Evolutionary conservation across 1,284 basidiomycete species (phyloP), one percentile per base, ranked within the genome.

Genomic region (Sporisorium graminicola): DNA sequence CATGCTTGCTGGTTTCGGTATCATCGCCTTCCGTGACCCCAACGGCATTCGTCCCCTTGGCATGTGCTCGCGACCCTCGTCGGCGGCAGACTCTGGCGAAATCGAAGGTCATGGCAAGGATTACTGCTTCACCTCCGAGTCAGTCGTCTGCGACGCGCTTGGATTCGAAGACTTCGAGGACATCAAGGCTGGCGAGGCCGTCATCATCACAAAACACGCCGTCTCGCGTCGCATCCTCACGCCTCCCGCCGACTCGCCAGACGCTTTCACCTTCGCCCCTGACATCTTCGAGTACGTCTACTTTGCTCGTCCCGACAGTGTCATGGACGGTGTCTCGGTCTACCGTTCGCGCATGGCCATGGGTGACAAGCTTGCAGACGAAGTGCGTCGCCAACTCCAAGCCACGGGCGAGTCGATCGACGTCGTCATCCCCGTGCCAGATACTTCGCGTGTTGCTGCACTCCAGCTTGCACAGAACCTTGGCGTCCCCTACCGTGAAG

Each of bases 261-360:
- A 73, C 24, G 69, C 67, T 6, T 77, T 77, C 64, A 16, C 74
- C 12, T 85, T 85, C 46, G 65, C 83, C 1, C 97, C 97, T n/a
- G 97, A 99, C 87, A 98, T 99, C 81, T 99, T 99, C 85, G 97
- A 99, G 89, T 98, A 91, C 83, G 96, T 99, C 75, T 99, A 99
- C 88, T 95, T 99, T 86, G 95, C 97, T 9, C 92, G 97, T 70
- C 97, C 96, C 2, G 97, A 99, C 88, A 97, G 94, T 20, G 97
- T 98, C 65, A 89, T 99, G 68, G 96, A 99, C 85, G 96, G 97
- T 43, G 91, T 99, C 86, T 95, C 93, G 82, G 97, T 99, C 55
- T 99, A 99, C 87, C 91, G 96, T 60, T 93, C 93, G 83, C 91
- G 97, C 46, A 99, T 99, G 96, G 94, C 95, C 7, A 99, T 99